Conservation (phyloP, 73 alveolate genomes). For the Symbiodinium pilosum region DNA sequence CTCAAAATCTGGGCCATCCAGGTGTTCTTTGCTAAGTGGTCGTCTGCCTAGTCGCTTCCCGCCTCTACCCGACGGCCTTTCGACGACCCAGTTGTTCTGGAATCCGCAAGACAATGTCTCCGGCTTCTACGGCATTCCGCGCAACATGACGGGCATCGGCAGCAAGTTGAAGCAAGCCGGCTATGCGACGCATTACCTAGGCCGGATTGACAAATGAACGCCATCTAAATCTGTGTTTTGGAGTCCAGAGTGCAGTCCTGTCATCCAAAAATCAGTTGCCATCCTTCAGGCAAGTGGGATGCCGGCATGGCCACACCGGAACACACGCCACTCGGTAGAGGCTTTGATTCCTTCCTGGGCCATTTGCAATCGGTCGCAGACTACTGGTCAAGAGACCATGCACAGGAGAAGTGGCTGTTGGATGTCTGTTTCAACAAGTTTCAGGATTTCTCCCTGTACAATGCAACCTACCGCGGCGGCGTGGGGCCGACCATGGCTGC, state of each 20-base stretch:
- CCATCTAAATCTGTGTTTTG: too few relatives aligned
- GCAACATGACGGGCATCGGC: slow-evolving; percentile 29
- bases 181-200: neutral
- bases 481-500: neutral
- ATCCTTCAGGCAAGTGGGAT: neutral
- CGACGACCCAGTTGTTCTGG: neutral
- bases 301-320: slow-evolving; percentile 23
- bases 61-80: neutral
- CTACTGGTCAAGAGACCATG: neutral
- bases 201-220: neutral
- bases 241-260: neutral
- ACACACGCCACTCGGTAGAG: slow-evolving; percentile 29
- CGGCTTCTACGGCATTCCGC: slow-evolving; percentile 24
- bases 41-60: neutral
- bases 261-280: neutral
- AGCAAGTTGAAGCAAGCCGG: neutral
- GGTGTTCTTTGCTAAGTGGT: neutral
- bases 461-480: slow-evolving; percentile 28
- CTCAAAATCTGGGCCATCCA: neutral
- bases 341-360: slow-evolving; percentile 43
- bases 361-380: neutral
- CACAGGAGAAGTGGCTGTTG: neutral
- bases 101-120: neutral
- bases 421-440: slow-evolving; percentile 5
- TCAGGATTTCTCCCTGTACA: slow-evolving; percentile 19